Percentiles rank a stretch among this genome's conserved stretches.
Evolutionary conservation across 1,284 basidiomycete genomes (phyloP).

Genomic region (Somion occarium): DNA sequence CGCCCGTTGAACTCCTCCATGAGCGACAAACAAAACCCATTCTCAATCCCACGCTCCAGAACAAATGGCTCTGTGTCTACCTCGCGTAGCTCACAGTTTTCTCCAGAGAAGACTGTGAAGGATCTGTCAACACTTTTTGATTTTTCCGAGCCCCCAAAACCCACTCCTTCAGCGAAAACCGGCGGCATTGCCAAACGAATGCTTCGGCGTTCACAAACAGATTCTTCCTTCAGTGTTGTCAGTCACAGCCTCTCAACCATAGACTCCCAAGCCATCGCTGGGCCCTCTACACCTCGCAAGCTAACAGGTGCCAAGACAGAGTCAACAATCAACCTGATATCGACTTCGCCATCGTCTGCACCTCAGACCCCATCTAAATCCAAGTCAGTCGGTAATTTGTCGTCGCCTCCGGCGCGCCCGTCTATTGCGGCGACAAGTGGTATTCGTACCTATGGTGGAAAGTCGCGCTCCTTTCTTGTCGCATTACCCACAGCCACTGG

Average conservation of each 20-base stretch:
- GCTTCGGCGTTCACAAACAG: slow-evolving; percentile 47
- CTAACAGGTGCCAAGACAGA: slow-evolving; percentile 19
- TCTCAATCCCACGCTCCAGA: no score
- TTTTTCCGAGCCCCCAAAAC: slow-evolving; percentile 13
- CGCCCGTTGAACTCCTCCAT: no score
- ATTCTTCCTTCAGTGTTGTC: slow-evolving; percentile 40
- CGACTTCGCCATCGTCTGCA: slow-evolving; percentile 13
- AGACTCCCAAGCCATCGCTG: not conserved
- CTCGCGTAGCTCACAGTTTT: no score
- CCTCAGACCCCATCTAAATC: slow-evolving; percentile 19
- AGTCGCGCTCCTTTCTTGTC: slow-evolving; percentile 71
- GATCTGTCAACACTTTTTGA: slow-evolving; percentile 33
- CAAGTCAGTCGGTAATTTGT: slow-evolving; percentile 5
- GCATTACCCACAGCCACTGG: slow-evolving; percentile 36
- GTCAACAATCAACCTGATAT: slow-evolving; percentile 15
- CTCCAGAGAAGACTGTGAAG: slow-evolving; percentile 23
- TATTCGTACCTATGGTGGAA: slow-evolving; percentile 66
- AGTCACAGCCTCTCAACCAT: no score
- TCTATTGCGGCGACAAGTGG: slow-evolving; percentile 21
- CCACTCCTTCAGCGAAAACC: slow-evolving; percentile 8
- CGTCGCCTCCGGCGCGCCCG: slow-evolving; percentile 15
- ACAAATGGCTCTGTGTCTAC: no score
- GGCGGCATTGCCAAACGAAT: slow-evolving; percentile 37
- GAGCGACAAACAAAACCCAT: no score
- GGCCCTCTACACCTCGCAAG: slow-evolving; percentile 30